Percentiles rank a stretch among this genome's conserved stretches.
These are phyloP conservation scores for Melaleuca alternifolia DNA, from an alignment of 345 rosid genomes.

Conservation along the genomic window DNA sequence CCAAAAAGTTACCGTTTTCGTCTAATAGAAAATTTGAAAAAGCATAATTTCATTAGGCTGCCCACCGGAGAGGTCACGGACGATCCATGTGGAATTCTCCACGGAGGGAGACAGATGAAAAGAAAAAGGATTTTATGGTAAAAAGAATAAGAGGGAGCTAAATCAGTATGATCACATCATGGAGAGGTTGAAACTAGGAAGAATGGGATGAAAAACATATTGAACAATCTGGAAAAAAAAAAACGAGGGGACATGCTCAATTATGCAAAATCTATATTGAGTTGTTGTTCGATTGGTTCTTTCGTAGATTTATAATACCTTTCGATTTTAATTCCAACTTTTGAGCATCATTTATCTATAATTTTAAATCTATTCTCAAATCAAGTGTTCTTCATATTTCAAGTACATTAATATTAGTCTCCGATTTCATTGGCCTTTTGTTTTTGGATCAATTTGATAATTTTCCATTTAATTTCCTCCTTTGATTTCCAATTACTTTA, in stretches of 20 bases:
- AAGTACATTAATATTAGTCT: no score
- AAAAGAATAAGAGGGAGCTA: no score
- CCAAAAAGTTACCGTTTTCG: not conserved
- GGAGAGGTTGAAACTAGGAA: not conserved
- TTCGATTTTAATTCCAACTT: no score
- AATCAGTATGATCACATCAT: not conserved
- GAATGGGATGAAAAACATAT: not conserved
- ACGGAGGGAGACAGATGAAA: not conserved
- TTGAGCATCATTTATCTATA: no score
- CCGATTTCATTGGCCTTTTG: no score
- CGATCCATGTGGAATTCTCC: not conserved
- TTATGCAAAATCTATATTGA: not conserved
- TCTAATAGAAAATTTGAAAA: no score
- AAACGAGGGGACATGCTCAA: not conserved
- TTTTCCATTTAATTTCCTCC: no score
- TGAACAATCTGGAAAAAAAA: not conserved
- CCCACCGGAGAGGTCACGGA: not conserved
- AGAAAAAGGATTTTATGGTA: not conserved
- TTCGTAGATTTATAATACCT: not conserved
- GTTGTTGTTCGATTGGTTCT: accelerated
- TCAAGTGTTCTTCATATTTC: no score
- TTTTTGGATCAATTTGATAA: not conserved
- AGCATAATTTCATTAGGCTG: no score
- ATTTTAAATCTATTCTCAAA: no score
- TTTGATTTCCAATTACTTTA: not conserved